phyloP scores from a whole-genome alignment of 768 basidiomycete genomes.

The Stropharia rugosoannulata region DNA sequence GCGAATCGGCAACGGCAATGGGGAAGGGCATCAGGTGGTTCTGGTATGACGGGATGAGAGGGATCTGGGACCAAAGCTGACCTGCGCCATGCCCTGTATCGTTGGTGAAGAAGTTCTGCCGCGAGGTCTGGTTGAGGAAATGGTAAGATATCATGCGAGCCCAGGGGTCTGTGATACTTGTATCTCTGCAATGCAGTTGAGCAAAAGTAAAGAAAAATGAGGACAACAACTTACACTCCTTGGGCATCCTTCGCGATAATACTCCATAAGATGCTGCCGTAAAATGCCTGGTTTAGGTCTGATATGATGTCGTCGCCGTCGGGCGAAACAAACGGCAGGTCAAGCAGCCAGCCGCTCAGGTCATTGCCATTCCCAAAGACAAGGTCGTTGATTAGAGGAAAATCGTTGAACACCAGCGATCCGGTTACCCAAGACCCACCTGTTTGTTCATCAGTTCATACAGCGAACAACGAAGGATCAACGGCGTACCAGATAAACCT shows the following conservation, averaged over 20 bases:
- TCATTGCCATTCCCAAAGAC: constrained; percentile 54
- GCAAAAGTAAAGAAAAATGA: not conserved
- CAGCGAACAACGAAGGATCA: not conserved
- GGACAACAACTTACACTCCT: constrained; percentile 44
- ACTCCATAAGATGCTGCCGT: constrained; percentile 51
- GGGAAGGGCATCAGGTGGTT: constrained; percentile 60
- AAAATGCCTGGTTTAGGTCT: constrained; percentile 48
- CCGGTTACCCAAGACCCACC: constrained; percentile 70
- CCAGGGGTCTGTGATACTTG: constrained; percentile 66
- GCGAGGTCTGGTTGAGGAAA: constrained; percentile 65
- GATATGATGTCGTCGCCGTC: constrained; percentile 48
- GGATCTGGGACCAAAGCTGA: constrained; percentile 63
- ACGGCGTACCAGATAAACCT: constrained; percentile 57
- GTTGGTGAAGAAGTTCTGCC: constrained; percentile 59
- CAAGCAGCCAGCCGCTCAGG: constrained; percentile 55
- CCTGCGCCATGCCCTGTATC: constrained; percentile 68
- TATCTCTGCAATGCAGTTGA: constrained; percentile 40
- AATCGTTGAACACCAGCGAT: constrained; percentile 64
- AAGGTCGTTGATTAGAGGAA: constrained; percentile 54
- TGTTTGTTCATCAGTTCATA: constrained; percentile 15
- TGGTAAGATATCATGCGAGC: constrained; percentile 68
- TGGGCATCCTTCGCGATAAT: constrained; percentile 53
- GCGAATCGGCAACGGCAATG: constrained; percentile 58
- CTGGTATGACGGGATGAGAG: constrained; percentile 49
- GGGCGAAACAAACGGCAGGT: constrained; percentile 55